Evolutionary conservation across 495 filamentous ascomycete genomes (phyloP).

Genomic region (Neurospora africana): DNA sequence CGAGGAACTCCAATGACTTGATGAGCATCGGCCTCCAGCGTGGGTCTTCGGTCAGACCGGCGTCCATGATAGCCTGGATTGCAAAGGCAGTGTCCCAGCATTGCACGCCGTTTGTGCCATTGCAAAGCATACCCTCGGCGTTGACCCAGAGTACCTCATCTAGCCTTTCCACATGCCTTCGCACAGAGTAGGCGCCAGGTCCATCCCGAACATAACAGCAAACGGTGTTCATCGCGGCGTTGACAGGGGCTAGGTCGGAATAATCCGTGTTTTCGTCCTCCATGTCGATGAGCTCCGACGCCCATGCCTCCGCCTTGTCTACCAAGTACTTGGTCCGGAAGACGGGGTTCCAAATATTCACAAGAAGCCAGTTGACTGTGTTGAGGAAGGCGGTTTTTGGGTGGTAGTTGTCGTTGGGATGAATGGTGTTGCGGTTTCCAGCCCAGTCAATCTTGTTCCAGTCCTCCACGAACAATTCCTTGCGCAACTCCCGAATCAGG

Average conservation of each 20-base stretch:
- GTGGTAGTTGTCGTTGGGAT: conserved; percentile 76
- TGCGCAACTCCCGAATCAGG: conserved; percentile 56
- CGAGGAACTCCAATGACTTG: conserved; percentile 76
- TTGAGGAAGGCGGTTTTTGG: conserved; percentile 81
- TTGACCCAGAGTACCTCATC: conserved; percentile 90
- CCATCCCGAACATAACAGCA: conserved; percentile 77
- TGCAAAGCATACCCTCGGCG: conserved; percentile 81
- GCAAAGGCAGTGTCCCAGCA: conserved; percentile 90
- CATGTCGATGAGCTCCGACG: conserved; percentile 60
- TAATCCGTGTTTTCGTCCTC: conserved; percentile 88
- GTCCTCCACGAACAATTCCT: conserved; percentile 76
- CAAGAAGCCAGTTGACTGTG: conserved; percentile 60
- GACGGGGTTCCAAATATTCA: conserved; percentile 67
- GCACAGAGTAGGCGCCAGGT: conserved; percentile 62
- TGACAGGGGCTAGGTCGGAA: conserved; percentile 80
- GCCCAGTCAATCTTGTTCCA: conserved; percentile 70
- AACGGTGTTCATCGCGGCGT: conserved; percentile 75
- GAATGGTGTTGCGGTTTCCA: conserved; percentile 71
- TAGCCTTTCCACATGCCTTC: conserved; percentile 66
- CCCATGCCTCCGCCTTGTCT: conserved; percentile 63
- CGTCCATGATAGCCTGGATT: conserved; percentile 70
- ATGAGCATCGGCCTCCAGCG: conserved; percentile 76
- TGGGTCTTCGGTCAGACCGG: conserved; percentile 65
- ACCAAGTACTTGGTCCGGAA: conserved; percentile 48
- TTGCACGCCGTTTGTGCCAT: conserved; percentile 95